Conservation (phyloP, 345 rosid species). For the Dovyalis caffra region DNA sequence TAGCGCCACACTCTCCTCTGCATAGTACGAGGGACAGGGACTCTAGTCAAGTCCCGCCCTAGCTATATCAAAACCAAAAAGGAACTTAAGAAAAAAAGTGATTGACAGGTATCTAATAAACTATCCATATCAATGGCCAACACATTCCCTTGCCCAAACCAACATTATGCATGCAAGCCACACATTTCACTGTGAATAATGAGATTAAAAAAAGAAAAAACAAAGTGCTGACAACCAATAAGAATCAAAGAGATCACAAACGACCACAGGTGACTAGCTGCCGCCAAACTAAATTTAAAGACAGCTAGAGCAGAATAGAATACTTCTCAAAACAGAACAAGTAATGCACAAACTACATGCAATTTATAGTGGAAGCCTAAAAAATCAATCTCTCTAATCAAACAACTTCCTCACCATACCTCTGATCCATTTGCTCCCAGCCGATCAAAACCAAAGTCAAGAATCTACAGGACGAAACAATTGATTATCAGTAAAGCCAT, state of each 20-base stretch:
- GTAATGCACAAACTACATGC: not conserved
- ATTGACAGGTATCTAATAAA: not conserved
- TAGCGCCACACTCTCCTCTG: not conserved
- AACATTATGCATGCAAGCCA: not conserved
- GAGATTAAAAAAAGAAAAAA: too few relatives aligned
- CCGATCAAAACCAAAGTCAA: conserved; percentile 91
- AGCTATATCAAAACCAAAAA: not conserved
- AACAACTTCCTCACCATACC: conserved; percentile 38
- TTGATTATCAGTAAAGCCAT: not conserved
- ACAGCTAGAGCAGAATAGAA: not conserved
- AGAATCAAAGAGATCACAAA: too few relatives aligned
- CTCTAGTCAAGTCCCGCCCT: not conserved
- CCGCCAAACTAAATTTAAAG: too few relatives aligned
- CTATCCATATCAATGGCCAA: not conserved
- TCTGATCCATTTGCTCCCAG: conserved; percentile 78
- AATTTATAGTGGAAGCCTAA: not conserved
- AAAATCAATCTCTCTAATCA: not conserved
- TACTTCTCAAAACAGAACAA: not conserved
- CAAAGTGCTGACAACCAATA: too few relatives aligned
- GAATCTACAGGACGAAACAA: conserved; percentile 50
- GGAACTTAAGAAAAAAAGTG: not conserved
- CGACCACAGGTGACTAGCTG: too few relatives aligned
- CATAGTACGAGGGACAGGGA: not conserved
- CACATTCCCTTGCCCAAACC: not conserved
- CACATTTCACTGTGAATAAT: too few relatives aligned